phyloP scores from a whole-genome alignment of 768 basidiomycete genomes.

The Hericium rajendrae region DNA sequence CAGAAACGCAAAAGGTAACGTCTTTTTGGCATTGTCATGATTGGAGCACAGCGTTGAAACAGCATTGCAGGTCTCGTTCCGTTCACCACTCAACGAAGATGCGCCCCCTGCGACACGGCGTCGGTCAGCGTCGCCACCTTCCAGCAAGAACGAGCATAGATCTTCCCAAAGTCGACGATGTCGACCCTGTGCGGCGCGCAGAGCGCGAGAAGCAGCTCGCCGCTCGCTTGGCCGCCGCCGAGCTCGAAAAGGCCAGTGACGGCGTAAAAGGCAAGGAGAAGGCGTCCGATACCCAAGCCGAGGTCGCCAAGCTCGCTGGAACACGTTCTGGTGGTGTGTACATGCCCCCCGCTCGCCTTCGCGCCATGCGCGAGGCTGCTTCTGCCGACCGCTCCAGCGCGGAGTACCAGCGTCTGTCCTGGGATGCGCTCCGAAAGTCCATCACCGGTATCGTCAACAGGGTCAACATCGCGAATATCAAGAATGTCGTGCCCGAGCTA shows the following conservation, averaged over 20 bases:
- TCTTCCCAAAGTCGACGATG: slow-evolving; percentile 51
- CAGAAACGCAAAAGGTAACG: slow-evolving; percentile 13
- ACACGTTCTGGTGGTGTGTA: slow-evolving; percentile 91
- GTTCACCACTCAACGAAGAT: slow-evolving; percentile 17
- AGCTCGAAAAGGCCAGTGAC: slow-evolving; percentile 47
- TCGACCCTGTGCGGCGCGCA: slow-evolving; percentile 64
- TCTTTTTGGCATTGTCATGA: neutral
- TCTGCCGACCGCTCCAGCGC: slow-evolving; percentile 69
- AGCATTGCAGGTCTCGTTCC: slow-evolving; percentile 23
- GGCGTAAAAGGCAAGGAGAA: slow-evolving; percentile 24
- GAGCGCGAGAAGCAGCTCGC: slow-evolving; percentile 78
- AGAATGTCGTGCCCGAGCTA: slow-evolving; percentile 81
- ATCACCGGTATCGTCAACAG: slow-evolving; percentile 99
- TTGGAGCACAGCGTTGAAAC: neutral
- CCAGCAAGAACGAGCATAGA: slow-evolving; percentile 24
- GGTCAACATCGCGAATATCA: slow-evolving; percentile 95
- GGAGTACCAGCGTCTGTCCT: slow-evolving; percentile 91
- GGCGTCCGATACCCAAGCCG: slow-evolving; percentile 66
- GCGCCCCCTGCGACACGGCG: slow-evolving; percentile 34
- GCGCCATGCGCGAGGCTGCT: slow-evolving; percentile 83
- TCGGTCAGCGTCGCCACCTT: slow-evolving; percentile 29
- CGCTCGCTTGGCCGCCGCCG: slow-evolving; percentile 55
- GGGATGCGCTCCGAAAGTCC: slow-evolving; percentile 96
- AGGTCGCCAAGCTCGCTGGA: slow-evolving; percentile 78
- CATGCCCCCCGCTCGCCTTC: slow-evolving; percentile 87